A percentile compares a stretch with the other conserved stretches of the same genome.
phyloP scores from a whole-genome alignment of 2,329 filamentous ascomycete genomes.

The Hysterium pulicare region DNA sequence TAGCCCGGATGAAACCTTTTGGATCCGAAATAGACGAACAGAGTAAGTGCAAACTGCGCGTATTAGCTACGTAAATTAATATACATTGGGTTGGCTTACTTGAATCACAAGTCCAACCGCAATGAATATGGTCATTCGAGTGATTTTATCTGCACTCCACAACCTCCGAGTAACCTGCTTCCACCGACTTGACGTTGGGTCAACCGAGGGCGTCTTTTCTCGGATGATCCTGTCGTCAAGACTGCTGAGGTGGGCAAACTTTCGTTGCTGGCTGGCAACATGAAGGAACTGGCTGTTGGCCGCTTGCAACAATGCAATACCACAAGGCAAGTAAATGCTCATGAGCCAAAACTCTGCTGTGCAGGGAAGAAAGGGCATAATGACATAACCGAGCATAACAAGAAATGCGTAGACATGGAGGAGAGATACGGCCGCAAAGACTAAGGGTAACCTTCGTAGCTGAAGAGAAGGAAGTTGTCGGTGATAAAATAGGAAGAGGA shows the following conservation, averaged over 20 bases:
- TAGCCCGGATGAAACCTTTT: constrained; percentile 32
- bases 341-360: constrained; percentile 30
- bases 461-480: constrained; percentile 28
- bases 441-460: constrained; percentile 27
- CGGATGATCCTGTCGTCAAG: constrained; percentile 23
- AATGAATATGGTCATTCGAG: constrained; percentile 25
- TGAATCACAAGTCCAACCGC: constrained; percentile 24
- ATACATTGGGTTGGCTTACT: constrained; percentile 13
- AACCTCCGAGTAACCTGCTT: constrained; percentile 20
- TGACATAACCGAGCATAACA: constrained; percentile 21
- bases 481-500: constrained; percentile 12
- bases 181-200: constrained; percentile 25
- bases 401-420: constrained; percentile 27
- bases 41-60: constrained; percentile 19
- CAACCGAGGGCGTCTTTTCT: constrained; percentile 20
- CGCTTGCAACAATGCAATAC: constrained; percentile 31
- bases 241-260: constrained; percentile 23
- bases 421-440: constrained; percentile 21
- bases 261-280: constrained; percentile 30
- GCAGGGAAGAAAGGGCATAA: constrained; percentile 23
- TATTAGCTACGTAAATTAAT: background rate
- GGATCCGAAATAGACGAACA: constrained; percentile 30
- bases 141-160: constrained; percentile 23
- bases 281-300: constrained; percentile 35
- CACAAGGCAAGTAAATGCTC: constrained; percentile 29